phyloP scores from a whole-genome alignment of 768 basidiomycete genomes.

The Suillus plorans region DNA sequence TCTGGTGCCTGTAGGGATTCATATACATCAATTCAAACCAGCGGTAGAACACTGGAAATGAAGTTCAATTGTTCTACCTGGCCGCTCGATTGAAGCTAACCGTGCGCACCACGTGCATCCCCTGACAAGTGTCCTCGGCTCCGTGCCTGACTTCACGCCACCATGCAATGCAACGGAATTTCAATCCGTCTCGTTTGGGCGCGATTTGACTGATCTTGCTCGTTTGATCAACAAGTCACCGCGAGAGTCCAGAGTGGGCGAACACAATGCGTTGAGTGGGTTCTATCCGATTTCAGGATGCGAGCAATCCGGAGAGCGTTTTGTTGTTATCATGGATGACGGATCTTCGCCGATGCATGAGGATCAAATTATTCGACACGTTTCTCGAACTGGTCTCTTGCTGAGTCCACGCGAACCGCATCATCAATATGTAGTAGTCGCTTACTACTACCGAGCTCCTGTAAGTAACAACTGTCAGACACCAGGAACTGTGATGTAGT shows the following conservation, averaged over 20 bases:
- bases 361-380: not conserved
- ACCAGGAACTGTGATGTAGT: not conserved
- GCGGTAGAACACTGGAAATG: not conserved
- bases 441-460: not conserved
- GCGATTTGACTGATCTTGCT: not conserved
- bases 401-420: not conserved
- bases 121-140: not conserved
- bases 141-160: not conserved
- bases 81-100: not conserved
- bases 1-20: not conserved
- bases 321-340: not conserved
- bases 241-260: not conserved
- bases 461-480: not conserved
- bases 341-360: not conserved
- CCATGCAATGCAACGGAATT: no score
- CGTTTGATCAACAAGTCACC: not conserved
- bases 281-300: not conserved
- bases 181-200: not conserved
- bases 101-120: not conserved
- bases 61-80: not conserved
- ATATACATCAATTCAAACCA: not conserved
- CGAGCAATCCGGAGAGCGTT: not conserved
- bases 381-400: not conserved
- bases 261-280: not conserved
- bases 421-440: no score